Conservation (phyloP, 768 basidiomycete species). For the Agrocybe chaxingu region DNA sequence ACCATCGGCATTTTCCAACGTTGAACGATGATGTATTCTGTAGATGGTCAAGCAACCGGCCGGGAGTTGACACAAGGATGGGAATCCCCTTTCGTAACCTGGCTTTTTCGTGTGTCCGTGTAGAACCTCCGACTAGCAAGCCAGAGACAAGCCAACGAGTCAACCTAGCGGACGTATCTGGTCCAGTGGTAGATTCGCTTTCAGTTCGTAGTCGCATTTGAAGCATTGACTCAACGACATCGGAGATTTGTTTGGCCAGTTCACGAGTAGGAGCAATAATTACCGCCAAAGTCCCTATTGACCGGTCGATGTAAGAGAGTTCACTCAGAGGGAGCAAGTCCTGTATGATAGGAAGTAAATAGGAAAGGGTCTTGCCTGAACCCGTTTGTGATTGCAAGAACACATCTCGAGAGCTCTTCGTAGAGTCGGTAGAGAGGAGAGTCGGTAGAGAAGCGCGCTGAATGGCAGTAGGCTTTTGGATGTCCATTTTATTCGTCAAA, state of each 20-base stretch:
- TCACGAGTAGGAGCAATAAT: constrained; percentile 96
- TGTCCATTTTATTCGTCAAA: constrained; percentile 74
- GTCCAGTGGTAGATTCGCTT: constrained; percentile 50
- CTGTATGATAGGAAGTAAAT: constrained; percentile 91
- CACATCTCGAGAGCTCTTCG: constrained; percentile 57
- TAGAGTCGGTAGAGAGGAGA: constrained; percentile 30
- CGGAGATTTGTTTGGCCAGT: constrained; percentile 93
- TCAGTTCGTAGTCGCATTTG: constrained; percentile 67
- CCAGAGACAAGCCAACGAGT: constrained; percentile 95
- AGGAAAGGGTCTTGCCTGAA: constrained; percentile 93
- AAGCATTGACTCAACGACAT: constrained; percentile 84
- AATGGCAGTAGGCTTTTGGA: constrained; percentile 85
- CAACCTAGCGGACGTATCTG: constrained; percentile 41
- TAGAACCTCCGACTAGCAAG: constrained; percentile 90
- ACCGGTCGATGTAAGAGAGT: constrained; percentile 91
- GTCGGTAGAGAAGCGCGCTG: constrained; percentile 77
- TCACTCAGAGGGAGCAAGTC: constrained; percentile 88
- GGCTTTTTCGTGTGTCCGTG: constrained; percentile 93
- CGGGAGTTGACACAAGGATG: constrained; percentile 94
- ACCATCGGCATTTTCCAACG: constrained; percentile 91
- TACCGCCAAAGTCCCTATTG: constrained; percentile 91
- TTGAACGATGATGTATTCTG: constrained; percentile 94
- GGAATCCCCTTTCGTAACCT: constrained; percentile 92
- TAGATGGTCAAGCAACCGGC: constrained; percentile 91
- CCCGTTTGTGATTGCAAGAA: constrained; percentile 98